Percentiles rank a stretch among this genome's conserved stretches.
phyloP scores from a whole-genome alignment of 352 stramenopile species.

The Phytopythium mirpurense region DNA sequence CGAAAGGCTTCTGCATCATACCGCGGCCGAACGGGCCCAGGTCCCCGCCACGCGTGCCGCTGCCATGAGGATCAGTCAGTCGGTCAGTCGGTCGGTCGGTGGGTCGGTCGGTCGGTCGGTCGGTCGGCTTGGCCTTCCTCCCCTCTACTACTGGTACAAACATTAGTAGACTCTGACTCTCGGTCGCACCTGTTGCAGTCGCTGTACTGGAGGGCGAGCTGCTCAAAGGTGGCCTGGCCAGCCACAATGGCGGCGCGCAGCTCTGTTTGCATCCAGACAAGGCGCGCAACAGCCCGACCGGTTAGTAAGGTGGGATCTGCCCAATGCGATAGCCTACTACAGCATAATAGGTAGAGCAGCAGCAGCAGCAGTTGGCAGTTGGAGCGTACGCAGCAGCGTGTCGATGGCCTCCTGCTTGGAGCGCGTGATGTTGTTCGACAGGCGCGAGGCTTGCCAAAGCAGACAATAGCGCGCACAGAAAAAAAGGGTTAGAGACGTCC shows the following conservation, averaged over 20 bases:
- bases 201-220: conserved; percentile 79
- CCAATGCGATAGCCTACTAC: no score
- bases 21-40: conserved; percentile 84
- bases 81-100: background rate
- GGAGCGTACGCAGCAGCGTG: conserved; percentile 72
- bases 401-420: conserved; percentile 89
- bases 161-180: no score
- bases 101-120: background rate
- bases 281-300: no score
- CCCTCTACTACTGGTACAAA: no score
- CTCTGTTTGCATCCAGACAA: conserved; percentile 20
- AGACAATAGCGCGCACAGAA: no score
- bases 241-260: conserved; percentile 82
- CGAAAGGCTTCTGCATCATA: conserved; percentile 92
- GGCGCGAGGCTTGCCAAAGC: conserved; percentile 75
- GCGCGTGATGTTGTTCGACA: conserved; percentile 88
- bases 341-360: no score
- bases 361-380: no score
- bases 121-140: no score
- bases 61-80: conserved; percentile 10
- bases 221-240: conserved; percentile 69
- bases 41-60: conserved; percentile 83
- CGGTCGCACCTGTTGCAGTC: conserved; percentile 57
- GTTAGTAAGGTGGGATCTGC: no score
- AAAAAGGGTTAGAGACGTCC: conserved; percentile 49